Evolutionary conservation across 2,329 filamentous ascomycete genomes (phyloP).

Genomic region (Magnaporthiopsis rhizophila): DNA sequence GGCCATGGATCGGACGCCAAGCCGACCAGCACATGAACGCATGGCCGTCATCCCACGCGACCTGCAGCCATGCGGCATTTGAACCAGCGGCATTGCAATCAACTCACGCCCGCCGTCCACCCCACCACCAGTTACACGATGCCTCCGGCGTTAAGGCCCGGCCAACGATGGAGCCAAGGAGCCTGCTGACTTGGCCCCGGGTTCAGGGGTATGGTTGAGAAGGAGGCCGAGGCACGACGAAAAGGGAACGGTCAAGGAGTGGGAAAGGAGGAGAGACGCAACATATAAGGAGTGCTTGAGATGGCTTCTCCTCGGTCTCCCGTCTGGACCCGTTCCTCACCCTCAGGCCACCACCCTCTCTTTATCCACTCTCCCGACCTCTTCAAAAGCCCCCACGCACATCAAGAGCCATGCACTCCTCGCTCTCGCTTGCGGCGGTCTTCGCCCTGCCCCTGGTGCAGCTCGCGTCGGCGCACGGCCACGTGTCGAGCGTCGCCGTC

Average conservation of each 20-base stretch:
- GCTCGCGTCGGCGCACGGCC: background rate
- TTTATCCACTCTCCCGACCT: too few species aligned
- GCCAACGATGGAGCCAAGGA: background rate
- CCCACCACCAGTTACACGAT: background rate
- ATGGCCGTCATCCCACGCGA: background rate
- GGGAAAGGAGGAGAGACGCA: too few species aligned
- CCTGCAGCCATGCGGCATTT: background rate
- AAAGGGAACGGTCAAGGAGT: background rate
- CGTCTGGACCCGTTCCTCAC: background rate
- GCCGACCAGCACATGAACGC: too few species aligned
- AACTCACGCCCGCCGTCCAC: background rate
- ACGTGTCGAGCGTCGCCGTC: background rate
- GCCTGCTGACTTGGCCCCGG: background rate
- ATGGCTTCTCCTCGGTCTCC: background rate
- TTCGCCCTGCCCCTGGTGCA: background rate
- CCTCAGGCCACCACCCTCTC: background rate
- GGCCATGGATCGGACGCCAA: background rate
- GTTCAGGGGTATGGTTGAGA: background rate
- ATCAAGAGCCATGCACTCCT: background rate
- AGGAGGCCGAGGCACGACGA: background rate
- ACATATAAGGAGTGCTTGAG: background rate
- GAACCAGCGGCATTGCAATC: background rate
- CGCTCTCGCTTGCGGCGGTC: background rate
- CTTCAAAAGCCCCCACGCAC: background rate
- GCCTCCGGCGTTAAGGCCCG: background rate